These are phyloP conservation scores for Gonapodya prolifera DNA, from an alignment of 192 early-diverging fungal genomes.

Conservation along the genomic window DNA sequence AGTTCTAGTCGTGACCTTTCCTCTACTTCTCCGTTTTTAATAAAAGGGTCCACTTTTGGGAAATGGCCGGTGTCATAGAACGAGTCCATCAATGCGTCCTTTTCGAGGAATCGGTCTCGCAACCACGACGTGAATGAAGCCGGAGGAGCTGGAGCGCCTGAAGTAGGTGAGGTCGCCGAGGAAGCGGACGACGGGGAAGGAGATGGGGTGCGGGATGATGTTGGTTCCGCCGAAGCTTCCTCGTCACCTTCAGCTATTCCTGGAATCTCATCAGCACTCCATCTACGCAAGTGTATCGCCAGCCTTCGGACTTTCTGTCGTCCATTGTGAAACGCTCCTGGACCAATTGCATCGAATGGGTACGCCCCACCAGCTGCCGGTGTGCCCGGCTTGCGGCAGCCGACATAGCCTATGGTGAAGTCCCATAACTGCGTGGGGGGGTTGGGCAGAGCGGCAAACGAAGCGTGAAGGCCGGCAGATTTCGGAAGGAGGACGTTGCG, in stretches of 20 bases:
- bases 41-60: conserved; percentile 15
- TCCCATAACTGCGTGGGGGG: not conserved
- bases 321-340: not conserved
- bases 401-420: not conserved
- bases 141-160: not conserved
- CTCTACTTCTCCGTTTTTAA: not conserved
- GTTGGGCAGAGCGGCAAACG: not conserved
- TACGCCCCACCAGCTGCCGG: not conserved
- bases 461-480: not conserved
- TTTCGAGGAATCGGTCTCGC: conserved; percentile 61
- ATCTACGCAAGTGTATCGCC: not conserved
- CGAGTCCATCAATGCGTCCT: conserved; percentile 64
- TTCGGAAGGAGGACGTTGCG: not conserved
- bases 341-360: not conserved
- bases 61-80: conserved; percentile 70
- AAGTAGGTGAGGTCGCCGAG: not conserved
- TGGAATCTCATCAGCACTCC: not conserved
- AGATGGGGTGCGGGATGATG: not conserved
- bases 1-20: not conserved
- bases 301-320: not conserved
- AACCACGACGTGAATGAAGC: conserved; percentile 58
- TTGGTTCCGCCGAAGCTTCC: not conserved
- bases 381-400: not conserved
- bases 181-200: not conserved
- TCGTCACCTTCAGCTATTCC: not conserved